Conservation (phyloP, 1,139 yeast species). For the Lodderomyces margitis region DNA sequence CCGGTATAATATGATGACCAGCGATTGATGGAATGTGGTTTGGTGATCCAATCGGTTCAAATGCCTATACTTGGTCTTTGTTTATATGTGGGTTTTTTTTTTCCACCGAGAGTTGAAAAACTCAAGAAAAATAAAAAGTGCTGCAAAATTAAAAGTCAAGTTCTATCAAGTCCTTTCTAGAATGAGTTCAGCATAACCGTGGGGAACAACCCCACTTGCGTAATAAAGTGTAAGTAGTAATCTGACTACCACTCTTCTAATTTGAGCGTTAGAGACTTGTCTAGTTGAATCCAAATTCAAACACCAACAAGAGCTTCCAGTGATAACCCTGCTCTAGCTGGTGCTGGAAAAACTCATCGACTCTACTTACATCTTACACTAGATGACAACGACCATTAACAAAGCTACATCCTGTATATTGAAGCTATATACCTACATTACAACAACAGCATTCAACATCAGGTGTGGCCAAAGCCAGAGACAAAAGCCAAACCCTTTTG, state of each 20-base stretch:
- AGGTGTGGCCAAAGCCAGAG: background rate
- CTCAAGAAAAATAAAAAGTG: background rate
- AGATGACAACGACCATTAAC: background rate
- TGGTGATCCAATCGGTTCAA: background rate
- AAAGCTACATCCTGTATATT: constrained; percentile 1
- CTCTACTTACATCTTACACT: no score
- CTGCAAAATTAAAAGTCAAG: background rate
- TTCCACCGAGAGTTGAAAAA: background rate
- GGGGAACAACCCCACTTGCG: no score
- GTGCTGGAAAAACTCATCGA: no score
- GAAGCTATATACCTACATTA: background rate
- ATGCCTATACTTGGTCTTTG: background rate
- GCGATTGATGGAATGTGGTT: background rate
- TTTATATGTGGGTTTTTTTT: background rate
- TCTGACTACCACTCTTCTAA: no score
- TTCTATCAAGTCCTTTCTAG: no score
- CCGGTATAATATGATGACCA: background rate
- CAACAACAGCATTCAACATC: background rate
- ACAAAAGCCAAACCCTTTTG: constrained; percentile 1
- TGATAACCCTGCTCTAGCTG: no score
- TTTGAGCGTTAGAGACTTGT: no score
- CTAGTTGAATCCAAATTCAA: no score
- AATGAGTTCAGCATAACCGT: no score
- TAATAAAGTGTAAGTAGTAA: no score
- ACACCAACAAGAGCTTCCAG: no score